Evolutionary conservation across 257 asterid species (phyloP).

Genomic region (Nyctanthes arbortristis): DNA sequence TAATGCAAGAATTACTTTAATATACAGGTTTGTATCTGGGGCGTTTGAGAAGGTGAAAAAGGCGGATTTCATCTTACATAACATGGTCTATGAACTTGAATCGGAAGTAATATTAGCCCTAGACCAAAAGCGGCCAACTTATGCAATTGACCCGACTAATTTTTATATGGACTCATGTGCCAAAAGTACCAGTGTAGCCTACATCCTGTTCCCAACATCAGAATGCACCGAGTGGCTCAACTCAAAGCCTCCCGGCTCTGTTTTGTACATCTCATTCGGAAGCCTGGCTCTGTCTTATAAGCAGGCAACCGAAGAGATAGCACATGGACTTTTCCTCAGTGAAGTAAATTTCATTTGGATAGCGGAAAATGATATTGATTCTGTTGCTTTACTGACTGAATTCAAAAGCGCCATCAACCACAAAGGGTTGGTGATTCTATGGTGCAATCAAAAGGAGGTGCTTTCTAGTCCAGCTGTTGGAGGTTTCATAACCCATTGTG

Average conservation of each 20-base stretch:
- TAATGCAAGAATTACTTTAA: constrained; percentile 26
- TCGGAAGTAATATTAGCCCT: constrained; percentile 39
- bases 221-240: constrained; percentile 56
- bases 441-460: constrained; percentile 64
- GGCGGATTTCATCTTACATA: constrained; percentile 58
- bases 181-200: constrained; percentile 19
- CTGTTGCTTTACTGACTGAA: constrained; percentile 42
- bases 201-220: constrained; percentile 50
- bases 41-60: constrained; percentile 43
- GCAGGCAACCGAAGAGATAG: constrained; percentile 44
- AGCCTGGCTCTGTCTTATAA: constrained; percentile 48
- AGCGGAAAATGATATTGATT: constrained; percentile 35
- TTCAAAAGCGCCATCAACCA: constrained; percentile 28
- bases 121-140: constrained; percentile 38
- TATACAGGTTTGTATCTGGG: constrained; percentile 34
- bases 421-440: constrained; percentile 55
- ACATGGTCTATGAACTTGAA: constrained; percentile 64
- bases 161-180: constrained; percentile 40
- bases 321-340: constrained; percentile 49
- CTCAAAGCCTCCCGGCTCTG: constrained; percentile 43
- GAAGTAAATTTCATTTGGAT: constrained; percentile 57
- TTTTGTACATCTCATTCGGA: constrained; percentile 70
- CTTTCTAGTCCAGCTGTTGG: constrained; percentile 51
- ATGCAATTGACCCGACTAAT: constrained; percentile 54
- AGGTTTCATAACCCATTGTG: constrained; percentile 73